Evolutionary conservation across 2,329 filamentous ascomycete species (phyloP), one percentile per base, ranked within the genome.

Genomic region (Stagonosporopsis vannaccii): DNA sequence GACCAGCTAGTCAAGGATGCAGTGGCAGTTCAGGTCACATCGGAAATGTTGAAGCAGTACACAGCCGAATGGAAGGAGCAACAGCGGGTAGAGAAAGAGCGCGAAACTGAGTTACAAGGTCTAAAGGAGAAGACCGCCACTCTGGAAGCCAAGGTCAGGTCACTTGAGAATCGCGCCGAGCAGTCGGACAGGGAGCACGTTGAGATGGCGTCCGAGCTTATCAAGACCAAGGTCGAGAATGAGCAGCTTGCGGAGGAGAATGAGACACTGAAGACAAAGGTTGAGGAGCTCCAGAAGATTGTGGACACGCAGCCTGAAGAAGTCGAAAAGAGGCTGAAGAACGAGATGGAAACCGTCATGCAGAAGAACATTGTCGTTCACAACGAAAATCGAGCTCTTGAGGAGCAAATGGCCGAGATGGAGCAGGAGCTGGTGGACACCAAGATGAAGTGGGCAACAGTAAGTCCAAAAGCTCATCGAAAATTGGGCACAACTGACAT

Each of bases 371-470:
- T 90, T 60, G 92, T 96, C 69, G 93, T 98, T 7, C 93, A 98
- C 70, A 92, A 96, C 67, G 92, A 97, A 79, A 99, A 98, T 71
- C 84, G 90, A 58, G 86, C 84, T 55, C 80, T 99, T 65, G 93
- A 97, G 77, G 94, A 96, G 72, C 91, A 95, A 70, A 85, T 97
- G 84, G 84, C 86, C 5, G 92, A 97, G 66, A 90, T 98, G 81
- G 95, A 98, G 81, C 90, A 93, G 77, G 88, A 92, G 75, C 81
- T 99, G 63, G 94, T 99, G 61, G 87, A 89, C 73, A 95, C 92
- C 1, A 99, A 99, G 84, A 90, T 99, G 90, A 86, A 87, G 70
- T 92, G 93, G 80, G 95, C 95, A 51, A 92, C 97, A 88, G 94
- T 97, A 83, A 81, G 88, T 81, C 32, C 36, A 33, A 26, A 2